Evolutionary conservation across 139 green algal genomes (phyloP), one percentile per base, ranked within the genome.

Genomic region (Chlamydomonas sp.): DNA sequence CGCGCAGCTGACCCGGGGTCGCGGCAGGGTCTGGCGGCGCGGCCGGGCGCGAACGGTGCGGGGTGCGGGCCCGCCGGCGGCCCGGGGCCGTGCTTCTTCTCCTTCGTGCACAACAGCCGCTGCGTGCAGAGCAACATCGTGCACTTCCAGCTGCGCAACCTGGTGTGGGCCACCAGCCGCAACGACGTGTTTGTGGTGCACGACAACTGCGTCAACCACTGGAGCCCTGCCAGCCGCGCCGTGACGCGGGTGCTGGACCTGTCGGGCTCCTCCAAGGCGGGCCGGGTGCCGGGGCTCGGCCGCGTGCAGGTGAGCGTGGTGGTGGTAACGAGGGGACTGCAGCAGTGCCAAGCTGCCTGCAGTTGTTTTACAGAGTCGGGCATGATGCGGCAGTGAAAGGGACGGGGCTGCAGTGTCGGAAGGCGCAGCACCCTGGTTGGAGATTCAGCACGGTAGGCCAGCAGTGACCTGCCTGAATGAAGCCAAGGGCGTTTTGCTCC

Each of bases 111-210:
- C 71, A 99, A 99, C 93, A 91, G 90, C 84, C 92, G 95, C 0
- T 69, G 77, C 14, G 93, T 98, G 4, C 90, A 91, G 8, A 91
- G 89, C 75, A 94, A 90, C 73, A 98, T 98, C 64, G 94, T 98
- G 72, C 96, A 99, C 90, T 99, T 99, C 88, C 97, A 93, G 93
- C 91, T 99, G 75, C 93, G 97, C 57, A 98, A 99, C 90, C 93
- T 99, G 68, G 90, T 99, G 71, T 98, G 96, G 95, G 90, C 95
- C 1, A 94, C 92, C 49, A 95, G 92, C 17, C 93, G 94, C 20
- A 93, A 98, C 90, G 96, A 98, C 89, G 89, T 98, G 79, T 98
- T 96, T 83, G 82, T 96, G 49, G 95, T 97, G 87, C 79, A 93
- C 67, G 88, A 97, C 17, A 96, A 97, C 86, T 90, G 90, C 76